Conservation (phyloP, 108 stramenopile species). For the Licmophora abbreviata region DNA sequence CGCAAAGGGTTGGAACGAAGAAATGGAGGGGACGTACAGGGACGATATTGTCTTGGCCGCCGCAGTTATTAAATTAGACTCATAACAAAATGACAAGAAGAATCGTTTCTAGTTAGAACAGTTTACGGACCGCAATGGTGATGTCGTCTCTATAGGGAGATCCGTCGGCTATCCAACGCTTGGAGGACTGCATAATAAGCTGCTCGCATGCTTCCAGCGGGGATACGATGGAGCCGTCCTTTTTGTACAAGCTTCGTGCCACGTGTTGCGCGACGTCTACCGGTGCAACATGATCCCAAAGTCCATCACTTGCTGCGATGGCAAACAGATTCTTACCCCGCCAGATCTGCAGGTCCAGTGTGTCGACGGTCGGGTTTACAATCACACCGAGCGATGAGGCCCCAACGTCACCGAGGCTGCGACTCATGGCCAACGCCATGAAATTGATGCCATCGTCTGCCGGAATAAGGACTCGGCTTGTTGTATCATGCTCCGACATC, state of each 20-base stretch:
- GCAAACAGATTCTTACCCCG: constrained; percentile 32
- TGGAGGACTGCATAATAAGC: constrained; percentile 56
- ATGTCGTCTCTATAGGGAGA: constrained; percentile 81
- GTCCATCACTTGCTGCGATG: constrained; percentile 63
- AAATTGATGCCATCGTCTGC: not conserved
- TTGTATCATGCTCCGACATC: constrained; percentile 16
- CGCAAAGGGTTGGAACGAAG: constrained; percentile 62
- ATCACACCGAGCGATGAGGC: constrained; percentile 55
- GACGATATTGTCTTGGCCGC: constrained; percentile 81
- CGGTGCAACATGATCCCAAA: constrained; percentile 44
- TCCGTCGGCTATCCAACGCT: constrained; percentile 64
- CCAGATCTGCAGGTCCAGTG: constrained; percentile 32
- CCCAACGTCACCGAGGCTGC: constrained; percentile 65
- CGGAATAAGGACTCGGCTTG: not conserved
- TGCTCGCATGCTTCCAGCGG: constrained; percentile 58
- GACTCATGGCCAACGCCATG: constrained; percentile 69
- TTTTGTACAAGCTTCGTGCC: constrained; percentile 29
- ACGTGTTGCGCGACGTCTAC: constrained; percentile 46
- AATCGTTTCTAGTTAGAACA: no score
- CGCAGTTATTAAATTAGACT: constrained; percentile 2
- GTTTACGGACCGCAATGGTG: constrained; percentile 68
- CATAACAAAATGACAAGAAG: no score
- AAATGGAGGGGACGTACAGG: constrained; percentile 54
- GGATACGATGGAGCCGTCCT: no score
- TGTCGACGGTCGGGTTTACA: constrained; percentile 52